Evolutionary conservation across 108 stramenopile species (phyloP), one percentile per base, ranked within the genome.

Genomic region (Pseudonitzschia delicatissima): DNA sequence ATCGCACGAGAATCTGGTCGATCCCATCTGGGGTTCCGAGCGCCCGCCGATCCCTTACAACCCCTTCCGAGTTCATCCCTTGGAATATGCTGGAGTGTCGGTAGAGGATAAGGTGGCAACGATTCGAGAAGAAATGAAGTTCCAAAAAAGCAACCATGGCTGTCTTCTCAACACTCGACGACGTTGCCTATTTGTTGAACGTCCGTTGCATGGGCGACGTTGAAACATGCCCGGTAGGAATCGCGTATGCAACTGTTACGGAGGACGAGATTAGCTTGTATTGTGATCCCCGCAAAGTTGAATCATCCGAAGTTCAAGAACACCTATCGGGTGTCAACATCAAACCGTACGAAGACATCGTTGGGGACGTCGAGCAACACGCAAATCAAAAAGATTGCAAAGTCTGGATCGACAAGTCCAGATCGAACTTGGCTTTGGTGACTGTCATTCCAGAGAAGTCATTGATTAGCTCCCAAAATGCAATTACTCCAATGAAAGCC

Each of bases 121-220:
- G 35, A 78, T 97, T 27, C 85, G 88, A 48, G 67, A 79, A 33
- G 78, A 85, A 73, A 82, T 97, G 82, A 59, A 75, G 36, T n/a
- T 34, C 68, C 39, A 87, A 88, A 64, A 82, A 83, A 48, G 91
- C 91, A 4, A 91, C 90, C 39, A 73, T 94, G 52, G 69, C 92
- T 6, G 94, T 98, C 49, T 90, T 98, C 66, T 70, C 83, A 36
- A 84, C 96, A 0, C 67, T 98, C 67, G 97, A 98, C 69, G 97
- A 99, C 71, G 88, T 99, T 35, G 96, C 96, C 11, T 98, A 97
- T 82, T 87, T 99, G 26, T 69, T 97, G 67, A 98, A 98, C 73
- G 60, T 99, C 26, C 79, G 98, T 17, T 82, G 85, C 64, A 93
- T 84, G 68, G 81, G 87, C n/a, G 98, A 98, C 67, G 78, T 91